Evolutionary conservation across 179 eudicot genomes (phyloP).

Genomic region (Beta lomatogona): DNA sequence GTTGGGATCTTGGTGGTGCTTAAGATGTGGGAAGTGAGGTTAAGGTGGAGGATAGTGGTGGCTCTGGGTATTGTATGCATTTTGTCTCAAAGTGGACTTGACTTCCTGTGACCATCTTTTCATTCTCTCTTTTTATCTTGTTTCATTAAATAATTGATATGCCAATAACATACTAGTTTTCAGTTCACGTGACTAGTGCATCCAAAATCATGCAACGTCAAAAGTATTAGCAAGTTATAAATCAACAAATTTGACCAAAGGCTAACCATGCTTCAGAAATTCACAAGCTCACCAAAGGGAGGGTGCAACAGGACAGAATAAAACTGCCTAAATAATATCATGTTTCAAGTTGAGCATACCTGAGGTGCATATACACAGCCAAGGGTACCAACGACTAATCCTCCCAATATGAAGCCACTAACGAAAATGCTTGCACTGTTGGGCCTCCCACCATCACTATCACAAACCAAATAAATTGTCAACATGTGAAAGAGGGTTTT

Average conservation of each 20-base stretch:
- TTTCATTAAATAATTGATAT: not conserved
- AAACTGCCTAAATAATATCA: not conserved
- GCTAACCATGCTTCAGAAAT: slow-evolving; percentile 5
- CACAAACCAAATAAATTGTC: slow-evolving; percentile 18
- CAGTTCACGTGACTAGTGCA: not conserved
- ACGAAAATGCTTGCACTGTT: slow-evolving; percentile 53
- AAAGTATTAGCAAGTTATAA: not conserved
- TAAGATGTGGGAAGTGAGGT: no score
- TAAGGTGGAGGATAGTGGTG: no score
- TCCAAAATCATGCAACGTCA: not conserved
- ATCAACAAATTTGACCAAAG: not conserved
- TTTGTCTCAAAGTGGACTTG: not conserved
- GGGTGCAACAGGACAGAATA: not conserved
- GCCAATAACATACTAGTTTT: not conserved
- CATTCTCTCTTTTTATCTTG: not conserved
- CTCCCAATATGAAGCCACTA: slow-evolving; percentile 83
- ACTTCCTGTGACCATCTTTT: not conserved
- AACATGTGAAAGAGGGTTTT: not conserved
- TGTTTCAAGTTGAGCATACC: slow-evolving; percentile 38
- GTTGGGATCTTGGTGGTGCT: no score
- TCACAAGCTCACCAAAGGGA: not conserved
- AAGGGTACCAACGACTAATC: slow-evolving; percentile 77
- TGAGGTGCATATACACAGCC: slow-evolving; percentile 85
- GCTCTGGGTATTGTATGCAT: no score
- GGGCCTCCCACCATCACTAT: slow-evolving; percentile 64